phyloP scores from a whole-genome alignment of 2,329 filamentous ascomycete genomes.

The Sordariomycetes sp. region DNA sequence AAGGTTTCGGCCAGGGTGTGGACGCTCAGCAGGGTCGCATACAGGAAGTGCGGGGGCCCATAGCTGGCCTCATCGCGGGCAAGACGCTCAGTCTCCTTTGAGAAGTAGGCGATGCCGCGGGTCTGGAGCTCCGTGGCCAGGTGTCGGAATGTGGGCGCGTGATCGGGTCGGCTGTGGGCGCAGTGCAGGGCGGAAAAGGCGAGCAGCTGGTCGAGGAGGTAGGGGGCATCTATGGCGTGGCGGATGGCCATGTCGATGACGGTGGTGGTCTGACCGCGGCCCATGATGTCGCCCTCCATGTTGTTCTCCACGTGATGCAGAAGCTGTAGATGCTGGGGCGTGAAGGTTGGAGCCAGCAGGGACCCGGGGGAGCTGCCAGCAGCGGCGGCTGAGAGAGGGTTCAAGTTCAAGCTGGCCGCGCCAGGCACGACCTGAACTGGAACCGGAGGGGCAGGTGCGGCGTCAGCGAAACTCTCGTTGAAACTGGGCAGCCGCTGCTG shows the following conservation, averaged over 20 bases:
- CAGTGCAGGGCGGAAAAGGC: constrained; percentile 34
- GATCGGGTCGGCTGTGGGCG: constrained; percentile 10
- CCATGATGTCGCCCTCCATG: constrained; percentile 12
- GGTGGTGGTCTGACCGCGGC: constrained; percentile 10
- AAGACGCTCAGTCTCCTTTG: constrained; percentile 14
- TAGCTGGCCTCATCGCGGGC: constrained; percentile 14
- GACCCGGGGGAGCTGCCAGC: constrained; percentile 2
- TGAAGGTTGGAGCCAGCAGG: constrained; percentile 16
- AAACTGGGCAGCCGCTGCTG: constrained; percentile 4
- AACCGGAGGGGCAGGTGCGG: not conserved
- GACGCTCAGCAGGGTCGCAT: constrained; percentile 31
- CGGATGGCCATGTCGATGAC: constrained; percentile 21
- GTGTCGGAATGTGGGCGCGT: constrained; percentile 16
- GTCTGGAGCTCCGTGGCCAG: constrained; percentile 35
- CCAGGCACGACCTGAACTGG: not conserved
- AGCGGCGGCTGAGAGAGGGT: constrained; percentile 2
- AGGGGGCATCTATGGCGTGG: constrained; percentile 25
- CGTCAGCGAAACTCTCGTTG: constrained; percentile 6
- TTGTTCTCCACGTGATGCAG: constrained; percentile 23
- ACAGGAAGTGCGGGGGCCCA: constrained; percentile 32
- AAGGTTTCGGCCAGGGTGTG: constrained; percentile 40
- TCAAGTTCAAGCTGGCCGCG: constrained; percentile 1
- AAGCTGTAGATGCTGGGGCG: constrained; percentile 27
- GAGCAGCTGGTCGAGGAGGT: constrained; percentile 36
- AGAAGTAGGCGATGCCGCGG: constrained; percentile 28